Evolutionary conservation across 2,329 filamentous ascomycete genomes (phyloP), one percentile per base, ranked within the genome.

Genomic region (Colletotrichum agaves): DNA sequence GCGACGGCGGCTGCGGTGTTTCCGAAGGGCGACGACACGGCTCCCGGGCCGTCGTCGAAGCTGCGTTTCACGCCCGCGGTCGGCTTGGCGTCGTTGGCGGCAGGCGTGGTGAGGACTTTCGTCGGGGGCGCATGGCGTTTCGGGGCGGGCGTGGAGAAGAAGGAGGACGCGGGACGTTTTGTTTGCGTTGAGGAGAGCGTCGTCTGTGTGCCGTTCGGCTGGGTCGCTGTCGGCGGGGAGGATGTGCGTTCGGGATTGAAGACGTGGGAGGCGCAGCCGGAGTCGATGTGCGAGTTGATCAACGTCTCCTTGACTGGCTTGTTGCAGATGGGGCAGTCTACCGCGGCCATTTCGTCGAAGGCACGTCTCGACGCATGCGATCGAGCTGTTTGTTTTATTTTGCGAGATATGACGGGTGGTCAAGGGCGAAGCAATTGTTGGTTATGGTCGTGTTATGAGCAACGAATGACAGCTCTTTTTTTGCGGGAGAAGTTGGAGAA

Each of bases 211-310:
- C 11, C 73, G 73, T 17, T 73, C 44, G 67, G 39, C 37, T 58
- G 77, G 73, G 57, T 75, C 61, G 69, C 70, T 73, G 61, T 76
- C 72, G 73, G 78, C 52, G 71, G 75, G 31, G 75, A 70, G 44
- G 62, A 62, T 56, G 62, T 71, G 4, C 60, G 44, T 55, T 76
- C 73, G 72, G 82, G 75, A 67, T 90, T 87, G 75, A 91, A 81
- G 70, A 96, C 78, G 76, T 90, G 90, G 39, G 83, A 84, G 68
- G 87, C 79, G 81, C 95, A 98, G 71, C 87, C 87, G 33, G 93
- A 95, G 81, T 98, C 96, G 76, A 98, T 89, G 79, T 98, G 95
- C 72, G 86, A 85, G 80, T 98, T 98, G 83, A 98, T 98, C 72
- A 91, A 87, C 75, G 83, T 82, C 71, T 90, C 81, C 71, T 88